phyloP scores from a whole-genome alignment of 345 rosid species.

The Ricinus communis region DNA sequence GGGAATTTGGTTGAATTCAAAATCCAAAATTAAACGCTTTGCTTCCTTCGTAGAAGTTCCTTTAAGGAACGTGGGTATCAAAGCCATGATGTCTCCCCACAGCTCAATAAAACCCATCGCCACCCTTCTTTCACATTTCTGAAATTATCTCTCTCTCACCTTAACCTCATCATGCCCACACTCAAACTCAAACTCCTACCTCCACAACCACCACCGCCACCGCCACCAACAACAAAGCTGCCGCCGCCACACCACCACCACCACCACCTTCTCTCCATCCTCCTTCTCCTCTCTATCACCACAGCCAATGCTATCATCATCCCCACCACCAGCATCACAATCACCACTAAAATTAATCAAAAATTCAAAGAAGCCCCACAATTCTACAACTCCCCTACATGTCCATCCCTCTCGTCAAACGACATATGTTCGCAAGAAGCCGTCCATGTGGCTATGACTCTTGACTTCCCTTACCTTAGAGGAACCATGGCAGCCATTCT shows the following conservation, averaged over 20 bases:
- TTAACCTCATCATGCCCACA: conserved; percentile 7
- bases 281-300: conserved; percentile 11
- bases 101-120: neutral
- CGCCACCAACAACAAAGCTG: neutral
- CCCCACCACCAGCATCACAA: neutral
- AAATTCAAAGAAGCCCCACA: conserved; percentile 35
- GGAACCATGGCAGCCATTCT: conserved; percentile 39
- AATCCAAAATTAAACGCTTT: no score
- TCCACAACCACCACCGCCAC: neutral
- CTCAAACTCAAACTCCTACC: neutral
- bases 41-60: neutral
- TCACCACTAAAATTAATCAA: neutral
- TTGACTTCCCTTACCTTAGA: conserved; percentile 36
- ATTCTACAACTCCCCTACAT: conserved; percentile 27
- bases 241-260: neutral
- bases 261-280: neutral
- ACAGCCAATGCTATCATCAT: neutral
- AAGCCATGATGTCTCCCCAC: neutral
- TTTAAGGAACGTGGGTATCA: neutral
- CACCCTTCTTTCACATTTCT: neutral
- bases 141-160: neutral
- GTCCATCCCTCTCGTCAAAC: conserved; percentile 17
- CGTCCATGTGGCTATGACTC: conserved; percentile 46
- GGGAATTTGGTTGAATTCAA: neutral
- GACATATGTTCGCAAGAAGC: conserved; percentile 18